Evolutionary conservation across 2,329 filamentous ascomycete species (phyloP), one percentile per base, ranked within the genome.

Genomic region (Scedosporium dehoogii): DNA sequence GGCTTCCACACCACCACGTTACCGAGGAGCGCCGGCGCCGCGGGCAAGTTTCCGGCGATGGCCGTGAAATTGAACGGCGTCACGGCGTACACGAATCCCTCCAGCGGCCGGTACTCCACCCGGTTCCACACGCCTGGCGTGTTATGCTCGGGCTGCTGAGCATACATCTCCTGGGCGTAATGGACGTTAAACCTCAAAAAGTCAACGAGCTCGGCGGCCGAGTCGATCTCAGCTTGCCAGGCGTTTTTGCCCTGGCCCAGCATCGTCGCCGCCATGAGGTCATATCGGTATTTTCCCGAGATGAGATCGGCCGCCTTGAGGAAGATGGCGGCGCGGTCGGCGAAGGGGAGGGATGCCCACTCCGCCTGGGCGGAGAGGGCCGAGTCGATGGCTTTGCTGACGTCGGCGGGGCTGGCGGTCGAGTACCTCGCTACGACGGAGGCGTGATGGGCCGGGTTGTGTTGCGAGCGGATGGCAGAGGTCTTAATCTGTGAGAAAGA

Each of bases 161-260:
- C 84, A 73, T 97, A 96, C 62, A 96, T 79, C 73, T 97, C 90
- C 77, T 96, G 88, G 29, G 93, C 93, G 71, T 94, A 97, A 74
- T 92, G 86, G 61, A 97, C 93, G 72, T 94, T 94, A 80, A 97
- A 96, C 72, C 92, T 86, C 73, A 97, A 79, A 77, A 97, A 97
- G 74, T 99, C 93, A 68, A 85, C 88, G 69, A 96, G 78, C 81
- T 99, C 94, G 7, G 93, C 93, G 18, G 93, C 93, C 46, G 92
- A 84, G 75, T 97, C 93, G 66, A 97, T 97, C 81, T 99, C 93
- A n/a, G 94, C 93, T 77, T 99, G 93, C 92, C 92, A 97, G 58
- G 91, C 91, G 74, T 97, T 97, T 85, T 97, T 97, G 70, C 94
- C 93, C 77, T 99, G 93, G 65, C 93, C 94, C 38, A 96, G 81